A percentile compares a stretch with the other conserved stretches of the same genome.
Evolutionary conservation across 108 stramenopile species (phyloP).

Genomic region (Craspedostauros australis): DNA sequence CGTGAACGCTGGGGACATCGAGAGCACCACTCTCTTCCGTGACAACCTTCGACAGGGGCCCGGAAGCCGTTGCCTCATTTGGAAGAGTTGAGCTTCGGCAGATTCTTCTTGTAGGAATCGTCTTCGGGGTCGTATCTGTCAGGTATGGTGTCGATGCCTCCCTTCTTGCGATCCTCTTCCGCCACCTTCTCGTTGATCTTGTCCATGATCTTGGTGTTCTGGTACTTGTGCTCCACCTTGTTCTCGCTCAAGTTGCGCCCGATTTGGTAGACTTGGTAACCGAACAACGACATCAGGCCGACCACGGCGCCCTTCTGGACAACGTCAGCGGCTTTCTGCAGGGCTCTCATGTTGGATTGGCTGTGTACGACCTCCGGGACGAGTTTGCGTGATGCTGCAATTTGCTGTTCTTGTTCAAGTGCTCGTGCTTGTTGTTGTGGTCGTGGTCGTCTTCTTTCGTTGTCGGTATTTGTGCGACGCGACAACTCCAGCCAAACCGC

Average conservation of each 20-base stretch:
- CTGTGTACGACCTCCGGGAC: no score
- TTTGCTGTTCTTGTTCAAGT: no score
- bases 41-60: no score
- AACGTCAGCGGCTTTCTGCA: slow-evolving; percentile 51
- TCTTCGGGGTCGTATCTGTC: slow-evolving; percentile 83
- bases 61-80: no score
- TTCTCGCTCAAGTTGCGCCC: slow-evolving; percentile 27
- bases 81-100: slow-evolving; percentile 54
- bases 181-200: slow-evolving; percentile 59
- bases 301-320: slow-evolving; percentile 64
- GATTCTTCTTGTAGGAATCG: slow-evolving; percentile 69
- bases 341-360: slow-evolving; percentile 27
- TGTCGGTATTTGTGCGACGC: no score
- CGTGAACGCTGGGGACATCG: no score
- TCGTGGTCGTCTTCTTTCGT: no score
- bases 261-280: slow-evolving; percentile 60
- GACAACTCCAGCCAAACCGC: no score
- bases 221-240: slow-evolving; percentile 18
- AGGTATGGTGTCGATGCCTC: slow-evolving; percentile 45
- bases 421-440: no score
- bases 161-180: slow-evolving; percentile 59
- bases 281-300: slow-evolving; percentile 44
- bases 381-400: no score
- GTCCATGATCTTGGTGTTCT: slow-evolving; percentile 43
- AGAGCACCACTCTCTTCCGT: no score